Conservation (phyloP, 192 early-diverging fungal genomes). For the Dissophora ornata region DNA sequence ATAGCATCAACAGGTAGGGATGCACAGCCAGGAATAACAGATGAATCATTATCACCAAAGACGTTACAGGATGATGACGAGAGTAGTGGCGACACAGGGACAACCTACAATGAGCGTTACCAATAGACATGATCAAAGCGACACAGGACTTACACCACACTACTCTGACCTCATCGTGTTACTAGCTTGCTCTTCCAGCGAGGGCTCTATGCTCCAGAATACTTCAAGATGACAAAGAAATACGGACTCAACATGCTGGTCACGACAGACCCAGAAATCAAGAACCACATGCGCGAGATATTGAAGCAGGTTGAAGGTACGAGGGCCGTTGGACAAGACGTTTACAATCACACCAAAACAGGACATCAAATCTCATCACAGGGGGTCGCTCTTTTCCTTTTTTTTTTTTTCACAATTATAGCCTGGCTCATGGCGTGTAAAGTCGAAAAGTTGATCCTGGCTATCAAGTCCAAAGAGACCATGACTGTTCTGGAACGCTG, state of each 20-base stretch:
- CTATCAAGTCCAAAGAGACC: constrained; percentile 86
- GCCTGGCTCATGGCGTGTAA: constrained; percentile 81
- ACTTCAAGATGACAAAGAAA: constrained; percentile 87
- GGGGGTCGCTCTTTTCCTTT: too few relatives aligned
- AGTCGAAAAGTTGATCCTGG: constrained; percentile 88
- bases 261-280: constrained; percentile 77
- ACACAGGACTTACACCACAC: too few relatives aligned
- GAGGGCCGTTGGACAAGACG: background rate
- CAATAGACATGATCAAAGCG: too few relatives aligned
- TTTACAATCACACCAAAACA: too few relatives aligned
- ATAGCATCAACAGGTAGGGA: constrained; percentile 79
- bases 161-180: too few relatives aligned
- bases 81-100: too few relatives aligned
- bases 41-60: too few relatives aligned
- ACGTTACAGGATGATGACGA: too few relatives aligned
- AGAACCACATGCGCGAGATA: constrained; percentile 80
- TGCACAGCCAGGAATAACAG: too few relatives aligned
- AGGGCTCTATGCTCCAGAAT: constrained; percentile 92
- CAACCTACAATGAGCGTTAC: background rate
- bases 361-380: too few relatives aligned
- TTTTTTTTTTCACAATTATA: constrained; percentile 24
- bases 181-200: constrained; percentile 90
- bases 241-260: constrained; percentile 89
- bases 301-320: constrained; percentile 84
- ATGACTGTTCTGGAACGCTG: constrained; percentile 89